A percentile compares a stretch with the other conserved stretches of the same genome.
Conservation (phyloP, 2,329 filamentous ascomycete species). For the Paecilomyces formosus region DNA sequence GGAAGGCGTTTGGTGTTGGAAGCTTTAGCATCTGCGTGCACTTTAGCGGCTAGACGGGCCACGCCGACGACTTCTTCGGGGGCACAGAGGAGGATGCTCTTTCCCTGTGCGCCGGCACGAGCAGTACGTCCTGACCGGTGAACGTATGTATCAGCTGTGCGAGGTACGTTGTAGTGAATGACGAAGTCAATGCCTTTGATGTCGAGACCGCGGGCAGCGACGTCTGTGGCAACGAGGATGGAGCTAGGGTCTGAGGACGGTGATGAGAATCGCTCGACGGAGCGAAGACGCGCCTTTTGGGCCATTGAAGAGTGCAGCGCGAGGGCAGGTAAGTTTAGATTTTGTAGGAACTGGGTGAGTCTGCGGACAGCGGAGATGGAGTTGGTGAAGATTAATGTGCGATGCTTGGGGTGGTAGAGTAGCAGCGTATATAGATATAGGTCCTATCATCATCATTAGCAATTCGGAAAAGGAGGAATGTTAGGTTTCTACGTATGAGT, state of each 20-base stretch:
- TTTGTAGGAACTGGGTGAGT: slow-evolving; percentile 74
- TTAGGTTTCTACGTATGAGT: background rate
- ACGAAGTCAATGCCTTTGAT: slow-evolving; percentile 85
- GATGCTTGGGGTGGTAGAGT: slow-evolving; percentile 70
- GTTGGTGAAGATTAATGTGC: slow-evolving; percentile 89
- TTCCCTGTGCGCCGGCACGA: slow-evolving; percentile 67
- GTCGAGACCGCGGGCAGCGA: slow-evolving; percentile 87
- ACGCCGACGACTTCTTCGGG: slow-evolving; percentile 87
- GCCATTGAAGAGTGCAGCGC: slow-evolving; percentile 89
- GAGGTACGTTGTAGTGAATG: slow-evolving; percentile 90
- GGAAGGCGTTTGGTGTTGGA: slow-evolving; percentile 54
- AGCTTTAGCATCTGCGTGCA: slow-evolving; percentile 58
- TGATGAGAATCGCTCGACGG: slow-evolving; percentile 78
- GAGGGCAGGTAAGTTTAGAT: slow-evolving; percentile 67
- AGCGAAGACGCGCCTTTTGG: slow-evolving; percentile 90
- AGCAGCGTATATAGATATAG: slow-evolving; percentile 87
- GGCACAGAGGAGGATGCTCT: slow-evolving; percentile 80
- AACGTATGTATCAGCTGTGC: slow-evolving; percentile 86
- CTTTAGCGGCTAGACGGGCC: slow-evolving; percentile 74
- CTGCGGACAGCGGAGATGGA: slow-evolving; percentile 89
- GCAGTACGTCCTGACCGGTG: slow-evolving; percentile 93
- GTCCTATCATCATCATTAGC: slow-evolving; percentile 47
- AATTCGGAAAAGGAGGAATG: background rate
- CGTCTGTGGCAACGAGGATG: slow-evolving; percentile 86
- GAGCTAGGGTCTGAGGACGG: slow-evolving; percentile 47